A percentile compares a stretch with the other conserved stretches of the same genome.
These are phyloP conservation scores for Geranium brycei DNA, from an alignment of 345 rosid genomes.

Conservation along the genomic window DNA sequence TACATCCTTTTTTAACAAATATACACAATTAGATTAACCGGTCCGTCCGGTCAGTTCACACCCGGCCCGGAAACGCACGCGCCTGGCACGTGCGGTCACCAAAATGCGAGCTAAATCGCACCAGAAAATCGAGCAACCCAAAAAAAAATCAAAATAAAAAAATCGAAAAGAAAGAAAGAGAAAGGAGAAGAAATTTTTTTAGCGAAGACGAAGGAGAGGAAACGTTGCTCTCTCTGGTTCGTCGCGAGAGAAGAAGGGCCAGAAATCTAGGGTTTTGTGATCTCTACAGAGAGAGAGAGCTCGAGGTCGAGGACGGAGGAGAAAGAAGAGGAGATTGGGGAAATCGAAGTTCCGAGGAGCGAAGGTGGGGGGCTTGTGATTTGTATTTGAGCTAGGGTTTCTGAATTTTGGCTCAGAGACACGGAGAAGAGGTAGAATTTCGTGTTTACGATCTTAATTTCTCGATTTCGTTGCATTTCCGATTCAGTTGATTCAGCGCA, in stretches of 20 bases:
- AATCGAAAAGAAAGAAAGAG: too few relatives aligned
- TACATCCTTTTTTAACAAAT: too few relatives aligned
- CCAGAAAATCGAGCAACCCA: neutral
- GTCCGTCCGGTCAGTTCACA: neutral
- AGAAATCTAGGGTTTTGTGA: neutral
- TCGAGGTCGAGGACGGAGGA: neutral
- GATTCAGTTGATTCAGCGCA: neutral
- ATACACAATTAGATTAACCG: neutral
- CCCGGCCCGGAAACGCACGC: neutral
- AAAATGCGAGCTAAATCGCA: neutral
- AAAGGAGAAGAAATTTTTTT: too few relatives aligned
- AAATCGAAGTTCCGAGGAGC: neutral
- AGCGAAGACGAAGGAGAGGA: neutral
- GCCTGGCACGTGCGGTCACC: neutral
- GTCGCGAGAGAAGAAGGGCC: neutral
- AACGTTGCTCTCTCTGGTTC: neutral
- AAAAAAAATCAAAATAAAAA: too few relatives aligned
- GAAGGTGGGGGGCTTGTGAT: neutral
- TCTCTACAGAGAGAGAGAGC: neutral
- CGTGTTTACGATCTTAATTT: neutral
- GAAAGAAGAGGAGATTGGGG: neutral
- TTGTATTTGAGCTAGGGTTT: neutral
- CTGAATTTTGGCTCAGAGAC: neutral
- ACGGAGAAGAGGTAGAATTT: neutral
- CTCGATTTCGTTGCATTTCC: neutral